These are phyloP conservation scores for Leavenworthia alabamica DNA, from an alignment of 345 rosid genomes.

Conservation along the genomic window DNA sequence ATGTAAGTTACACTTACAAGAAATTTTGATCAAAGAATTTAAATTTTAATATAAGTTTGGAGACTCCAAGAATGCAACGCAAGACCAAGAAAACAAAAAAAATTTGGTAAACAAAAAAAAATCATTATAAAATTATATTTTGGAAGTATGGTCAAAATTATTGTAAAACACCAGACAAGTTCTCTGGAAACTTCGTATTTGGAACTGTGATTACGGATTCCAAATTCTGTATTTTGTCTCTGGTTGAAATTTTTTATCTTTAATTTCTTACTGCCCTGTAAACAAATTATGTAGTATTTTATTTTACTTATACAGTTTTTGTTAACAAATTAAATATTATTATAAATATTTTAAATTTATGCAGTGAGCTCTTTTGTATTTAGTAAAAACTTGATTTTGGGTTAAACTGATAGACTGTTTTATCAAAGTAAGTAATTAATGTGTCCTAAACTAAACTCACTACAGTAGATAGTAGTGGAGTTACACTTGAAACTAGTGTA, in stretches of 20 bases:
- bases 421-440: not conserved
- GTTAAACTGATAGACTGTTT: not conserved
- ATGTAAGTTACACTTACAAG: too few relatives aligned
- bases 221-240: conserved; percentile 31
- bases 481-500: conserved; percentile 26
- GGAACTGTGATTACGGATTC: conserved; percentile 37
- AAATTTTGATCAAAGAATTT: too few relatives aligned
- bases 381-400: not conserved
- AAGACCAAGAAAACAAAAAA: too few relatives aligned
- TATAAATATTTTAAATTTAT: not conserved
- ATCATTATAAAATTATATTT: not conserved
- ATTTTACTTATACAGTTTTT: not conserved
- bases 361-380: not conserved
- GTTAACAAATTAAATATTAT: not conserved
- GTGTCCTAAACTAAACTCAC: conserved; percentile 4
- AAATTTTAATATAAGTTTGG: too few relatives aligned
- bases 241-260: conserved; percentile 4
- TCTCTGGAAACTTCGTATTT: conserved; percentile 34
- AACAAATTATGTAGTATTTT: not conserved
- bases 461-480: conserved; percentile 8
- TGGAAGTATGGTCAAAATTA: conserved; percentile 25
- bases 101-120: not conserved
- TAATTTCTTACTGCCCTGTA: too few relatives aligned
- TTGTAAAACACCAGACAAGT: conserved; percentile 24
- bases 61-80: not conserved